Percentiles rank a stretch among this genome's conserved stretches.
Evolutionary conservation across 352 stramenopile genomes (phyloP).

Genomic region (Phytophthora pluvialis): DNA sequence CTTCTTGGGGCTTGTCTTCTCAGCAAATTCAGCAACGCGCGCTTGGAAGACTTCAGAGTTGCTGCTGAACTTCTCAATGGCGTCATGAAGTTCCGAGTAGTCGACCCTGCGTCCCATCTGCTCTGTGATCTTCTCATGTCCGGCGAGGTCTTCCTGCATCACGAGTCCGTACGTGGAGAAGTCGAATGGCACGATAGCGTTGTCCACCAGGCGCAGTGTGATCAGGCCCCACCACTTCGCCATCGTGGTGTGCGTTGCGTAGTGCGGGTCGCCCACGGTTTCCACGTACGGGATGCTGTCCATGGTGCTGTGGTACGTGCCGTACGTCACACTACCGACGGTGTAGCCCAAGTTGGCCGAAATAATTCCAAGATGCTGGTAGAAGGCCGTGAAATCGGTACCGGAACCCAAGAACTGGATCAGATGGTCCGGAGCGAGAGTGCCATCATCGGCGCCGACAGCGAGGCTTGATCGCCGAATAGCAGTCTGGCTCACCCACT

Average conservation of each 20-base stretch:
- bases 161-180: slow-evolving; percentile 71
- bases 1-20: slow-evolving; percentile 2
- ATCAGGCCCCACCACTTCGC: slow-evolving; percentile 70
- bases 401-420: slow-evolving; percentile 69
- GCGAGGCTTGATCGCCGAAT: slow-evolving; percentile 19
- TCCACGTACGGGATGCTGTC: slow-evolving; percentile 79
- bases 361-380: slow-evolving; percentile 87
- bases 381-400: slow-evolving; percentile 84
- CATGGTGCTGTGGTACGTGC: slow-evolving; percentile 88
- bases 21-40: slow-evolving; percentile 8
- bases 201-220: slow-evolving; percentile 60
- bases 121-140: slow-evolving; percentile 34
- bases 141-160: slow-evolving; percentile 54
- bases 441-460: slow-evolving; percentile 27
- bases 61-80: slow-evolving; percentile 50
- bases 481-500: slow-evolving; percentile 41
- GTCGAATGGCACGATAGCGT: slow-evolving; percentile 67
- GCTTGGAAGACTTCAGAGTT: slow-evolving; percentile 38
- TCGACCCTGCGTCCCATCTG: slow-evolving; percentile 35
- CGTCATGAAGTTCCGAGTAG: slow-evolving; percentile 38
- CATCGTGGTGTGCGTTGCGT: slow-evolving; percentile 54
- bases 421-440: slow-evolving; percentile 54
- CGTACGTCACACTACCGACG: slow-evolving; percentile 45
- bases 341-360: slow-evolving; percentile 50
- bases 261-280: slow-evolving; percentile 69